Conservation (phyloP, 495 filamentous ascomycete genomes). For the Glonium stellatum region DNA sequence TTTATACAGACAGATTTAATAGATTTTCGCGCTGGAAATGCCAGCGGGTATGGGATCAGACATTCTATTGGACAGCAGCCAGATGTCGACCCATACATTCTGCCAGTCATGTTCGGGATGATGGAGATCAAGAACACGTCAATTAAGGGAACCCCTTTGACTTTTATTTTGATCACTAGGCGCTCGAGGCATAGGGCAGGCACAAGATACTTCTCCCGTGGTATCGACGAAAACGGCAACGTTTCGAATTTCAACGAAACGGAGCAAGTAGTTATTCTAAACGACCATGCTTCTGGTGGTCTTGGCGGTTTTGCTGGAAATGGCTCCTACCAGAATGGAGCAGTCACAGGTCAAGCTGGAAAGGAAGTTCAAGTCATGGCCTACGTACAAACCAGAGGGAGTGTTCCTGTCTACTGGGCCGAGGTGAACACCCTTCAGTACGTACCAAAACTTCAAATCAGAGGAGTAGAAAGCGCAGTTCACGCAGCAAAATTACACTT, state of each 20-base stretch:
- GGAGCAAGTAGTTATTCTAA: conserved; percentile 81
- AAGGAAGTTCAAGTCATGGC: conserved; percentile 81
- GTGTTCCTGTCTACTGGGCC: conserved; percentile 90
- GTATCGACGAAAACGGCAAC: conserved; percentile 86
- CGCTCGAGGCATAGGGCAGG: conserved; percentile 79
- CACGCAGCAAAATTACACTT: conserved; percentile 79
- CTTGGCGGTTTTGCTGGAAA: conserved; percentile 76
- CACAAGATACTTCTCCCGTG: conserved; percentile 89
- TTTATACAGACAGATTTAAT: conserved; percentile 89
- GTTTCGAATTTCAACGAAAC: conserved; percentile 98
- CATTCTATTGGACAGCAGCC: conserved; percentile 57
- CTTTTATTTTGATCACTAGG: conserved; percentile 79
- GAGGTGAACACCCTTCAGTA: conserved; percentile 88
- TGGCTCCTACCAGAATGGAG: conserved; percentile 64
- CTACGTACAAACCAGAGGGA: conserved; percentile 92
- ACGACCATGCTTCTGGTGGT: conserved; percentile 61
- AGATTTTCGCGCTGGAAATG: conserved; percentile 57
- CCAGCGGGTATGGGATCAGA: conserved; percentile 25
- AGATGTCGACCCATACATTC: conserved; percentile 81
- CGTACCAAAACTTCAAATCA: conserved; percentile 79
- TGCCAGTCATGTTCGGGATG: conserved; percentile 93
- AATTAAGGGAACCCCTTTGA: conserved; percentile 74
- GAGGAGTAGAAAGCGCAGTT: conserved; percentile 73
- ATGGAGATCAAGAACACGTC: conserved; percentile 74
- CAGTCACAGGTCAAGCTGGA: conserved; percentile 47